These are phyloP conservation scores for Pseudoscleropodium purum DNA, from an alignment of 225 moss, liverwort and hornwort genomes.

Conservation along the genomic window DNA sequence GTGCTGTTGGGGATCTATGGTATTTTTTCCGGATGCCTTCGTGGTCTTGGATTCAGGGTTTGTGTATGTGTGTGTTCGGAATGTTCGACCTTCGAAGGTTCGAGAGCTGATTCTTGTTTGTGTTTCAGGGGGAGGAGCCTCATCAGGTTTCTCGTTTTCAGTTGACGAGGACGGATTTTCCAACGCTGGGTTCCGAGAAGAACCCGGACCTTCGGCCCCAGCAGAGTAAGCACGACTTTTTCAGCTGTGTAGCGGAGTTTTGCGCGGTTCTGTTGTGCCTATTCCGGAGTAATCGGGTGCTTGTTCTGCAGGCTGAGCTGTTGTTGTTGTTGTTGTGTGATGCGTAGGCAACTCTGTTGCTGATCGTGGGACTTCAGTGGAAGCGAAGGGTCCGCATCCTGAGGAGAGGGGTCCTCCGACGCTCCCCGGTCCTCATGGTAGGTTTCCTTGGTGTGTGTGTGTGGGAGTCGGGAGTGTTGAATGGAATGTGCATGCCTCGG, in stretches of 20 bases:
- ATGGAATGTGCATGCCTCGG: background rate
- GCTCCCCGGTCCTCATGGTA: conserved; percentile 64
- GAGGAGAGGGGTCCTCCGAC: conserved; percentile 61
- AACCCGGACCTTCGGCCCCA: conserved; percentile 98
- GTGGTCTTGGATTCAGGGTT: background rate
- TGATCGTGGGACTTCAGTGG: conserved; percentile 51
- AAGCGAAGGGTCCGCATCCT: conserved; percentile 41
- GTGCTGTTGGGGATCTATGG: background rate
- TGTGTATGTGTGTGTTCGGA: background rate
- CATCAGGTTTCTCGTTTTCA: conserved; percentile 92
- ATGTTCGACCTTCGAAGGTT: background rate
- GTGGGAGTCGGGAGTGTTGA: background rate
- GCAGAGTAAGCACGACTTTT: conserved; percentile 43
- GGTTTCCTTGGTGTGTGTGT: background rate
- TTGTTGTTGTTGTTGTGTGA: background rate
- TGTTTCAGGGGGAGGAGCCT: conserved; percentile 77
- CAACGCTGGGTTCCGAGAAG: conserved; percentile 92
- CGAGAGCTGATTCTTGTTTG: background rate
- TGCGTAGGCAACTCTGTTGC: conserved; percentile 38
- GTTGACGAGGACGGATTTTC: conserved; percentile 90
- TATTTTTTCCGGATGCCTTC: background rate
- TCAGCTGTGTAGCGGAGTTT: background rate
- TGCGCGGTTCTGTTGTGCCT: background rate
- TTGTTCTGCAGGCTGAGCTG: background rate
- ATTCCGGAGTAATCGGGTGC: background rate